Conservation (phyloP, 768 basidiomycete species). For the Lentinula sp. region DNA sequence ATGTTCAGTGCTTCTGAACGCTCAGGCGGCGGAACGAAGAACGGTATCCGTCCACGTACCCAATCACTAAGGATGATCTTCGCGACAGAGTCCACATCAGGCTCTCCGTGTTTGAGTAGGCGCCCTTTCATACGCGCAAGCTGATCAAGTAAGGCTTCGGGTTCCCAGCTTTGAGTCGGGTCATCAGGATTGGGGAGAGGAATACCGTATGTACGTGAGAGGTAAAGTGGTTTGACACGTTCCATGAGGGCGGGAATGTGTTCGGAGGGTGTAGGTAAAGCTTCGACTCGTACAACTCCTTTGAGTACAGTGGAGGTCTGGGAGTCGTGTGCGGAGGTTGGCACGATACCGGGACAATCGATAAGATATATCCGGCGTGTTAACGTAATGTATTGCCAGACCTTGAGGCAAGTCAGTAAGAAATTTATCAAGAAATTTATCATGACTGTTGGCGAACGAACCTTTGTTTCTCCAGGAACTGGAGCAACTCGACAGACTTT, state of each 20-base stretch:
- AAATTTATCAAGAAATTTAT: not conserved
- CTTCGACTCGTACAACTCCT: slow-evolving; percentile 94
- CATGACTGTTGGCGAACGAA: slow-evolving; percentile 15
- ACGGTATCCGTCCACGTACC: slow-evolving; percentile 96
- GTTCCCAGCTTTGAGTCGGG: slow-evolving; percentile 49
- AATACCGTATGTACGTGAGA: slow-evolving; percentile 78
- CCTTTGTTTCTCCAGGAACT: slow-evolving; percentile 96
- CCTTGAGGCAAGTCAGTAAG: slow-evolving; percentile 31
- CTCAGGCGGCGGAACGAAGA: slow-evolving; percentile 90
- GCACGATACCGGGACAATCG: slow-evolving; percentile 98
- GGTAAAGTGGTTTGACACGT: slow-evolving; percentile 90
- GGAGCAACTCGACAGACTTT: slow-evolving; percentile 97
- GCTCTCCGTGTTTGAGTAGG: slow-evolving; percentile 90
- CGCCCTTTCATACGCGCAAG: slow-evolving; percentile 91
- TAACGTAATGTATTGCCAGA: slow-evolving; percentile 99
- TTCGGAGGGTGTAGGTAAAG: slow-evolving; percentile 85
- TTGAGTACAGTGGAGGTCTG: slow-evolving; percentile 92
- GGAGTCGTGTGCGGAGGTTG: slow-evolving; percentile 85
- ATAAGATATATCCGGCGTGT: slow-evolving; percentile 97
- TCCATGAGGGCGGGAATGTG: slow-evolving; percentile 85
- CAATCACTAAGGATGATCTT: slow-evolving; percentile 96
- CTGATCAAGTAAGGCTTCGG: slow-evolving; percentile 76
- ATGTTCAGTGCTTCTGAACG: slow-evolving; percentile 64
- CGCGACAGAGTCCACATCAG: slow-evolving; percentile 85
- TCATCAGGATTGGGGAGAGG: slow-evolving; percentile 55